These are phyloP conservation scores for Actinomucor elegans DNA, from an alignment of 371 early-diverging fungal genomes.

Conservation along the genomic window DNA sequence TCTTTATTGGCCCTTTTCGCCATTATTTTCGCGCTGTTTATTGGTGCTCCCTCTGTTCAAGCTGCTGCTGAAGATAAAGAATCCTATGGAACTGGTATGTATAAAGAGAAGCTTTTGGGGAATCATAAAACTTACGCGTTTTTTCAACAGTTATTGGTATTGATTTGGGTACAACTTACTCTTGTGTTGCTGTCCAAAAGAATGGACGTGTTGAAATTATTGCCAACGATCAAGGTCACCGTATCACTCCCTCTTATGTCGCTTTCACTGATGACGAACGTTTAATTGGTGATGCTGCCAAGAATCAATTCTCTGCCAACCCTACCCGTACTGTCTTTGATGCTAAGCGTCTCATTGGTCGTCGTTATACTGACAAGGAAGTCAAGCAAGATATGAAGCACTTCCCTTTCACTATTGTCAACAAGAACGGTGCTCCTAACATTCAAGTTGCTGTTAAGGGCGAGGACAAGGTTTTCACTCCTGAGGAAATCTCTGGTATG, in stretches of 20 bases:
- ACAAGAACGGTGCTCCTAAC: slow-evolving; percentile 78
- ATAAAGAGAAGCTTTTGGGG: neutral
- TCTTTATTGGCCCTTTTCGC: slow-evolving; percentile 48
- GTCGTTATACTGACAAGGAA: slow-evolving; percentile 80
- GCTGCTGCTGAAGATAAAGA: slow-evolving; percentile 47
- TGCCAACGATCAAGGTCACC: slow-evolving; percentile 78
- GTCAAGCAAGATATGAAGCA: slow-evolving; percentile 88
- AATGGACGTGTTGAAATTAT: slow-evolving; percentile 87
- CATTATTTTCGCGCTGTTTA: slow-evolving; percentile 39
- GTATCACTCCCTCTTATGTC: slow-evolving; percentile 91
- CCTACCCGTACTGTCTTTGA: slow-evolving; percentile 92
- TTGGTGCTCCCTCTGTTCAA: slow-evolving; percentile 28
- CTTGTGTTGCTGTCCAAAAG: slow-evolving; percentile 94
- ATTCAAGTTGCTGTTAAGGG: slow-evolving; percentile 86
- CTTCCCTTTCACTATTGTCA: slow-evolving; percentile 88
- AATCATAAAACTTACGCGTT: neutral
- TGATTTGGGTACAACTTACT: slow-evolving; percentile 99
- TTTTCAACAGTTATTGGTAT: slow-evolving; percentile 48
- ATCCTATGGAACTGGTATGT: slow-evolving; percentile 53
- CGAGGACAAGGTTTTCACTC: slow-evolving; percentile 89
- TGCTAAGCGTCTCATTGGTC: slow-evolving; percentile 94
- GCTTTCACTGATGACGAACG: slow-evolving; percentile 82
- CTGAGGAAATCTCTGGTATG: slow-evolving; percentile 97
- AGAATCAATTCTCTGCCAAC: slow-evolving; percentile 81
- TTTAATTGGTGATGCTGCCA: slow-evolving; percentile 88